These are phyloP conservation scores for Elsinoe necatrix DNA, from an alignment of 2,329 filamentous ascomycete species.

Conservation along the genomic window DNA sequence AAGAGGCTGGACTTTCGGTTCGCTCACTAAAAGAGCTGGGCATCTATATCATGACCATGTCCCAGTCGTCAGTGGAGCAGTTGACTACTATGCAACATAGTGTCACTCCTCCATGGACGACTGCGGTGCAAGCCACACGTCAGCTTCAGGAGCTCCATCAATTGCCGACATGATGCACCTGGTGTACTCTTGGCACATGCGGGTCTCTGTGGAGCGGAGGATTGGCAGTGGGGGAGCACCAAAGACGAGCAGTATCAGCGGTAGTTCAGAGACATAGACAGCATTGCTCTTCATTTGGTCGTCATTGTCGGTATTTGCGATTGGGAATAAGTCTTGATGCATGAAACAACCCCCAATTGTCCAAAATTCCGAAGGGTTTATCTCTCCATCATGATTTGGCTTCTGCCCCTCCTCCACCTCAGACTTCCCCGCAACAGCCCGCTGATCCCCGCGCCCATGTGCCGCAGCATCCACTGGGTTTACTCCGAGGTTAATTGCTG, in stretches of 20 bases:
- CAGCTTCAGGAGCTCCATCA: too few relatives aligned
- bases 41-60: not conserved
- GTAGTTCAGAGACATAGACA: too few relatives aligned
- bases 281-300: too few relatives aligned
- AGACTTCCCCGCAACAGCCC: not conserved
- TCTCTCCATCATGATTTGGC: not conserved
- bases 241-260: not conserved
- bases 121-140: too few relatives aligned
- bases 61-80: not conserved
- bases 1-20: slow-evolving; percentile 35
- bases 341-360: not conserved
- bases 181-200: not conserved
- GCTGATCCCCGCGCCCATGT: not conserved
- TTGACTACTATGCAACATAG: too few relatives aligned
- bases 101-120: too few relatives aligned
- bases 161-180: not conserved
- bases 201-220: not conserved
- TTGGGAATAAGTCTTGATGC: not conserved
- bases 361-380: not conserved
- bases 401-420: not conserved
- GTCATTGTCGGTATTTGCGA: too few relatives aligned
- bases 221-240: not conserved
- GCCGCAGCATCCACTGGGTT: not conserved
- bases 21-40: slow-evolving; percentile 17
- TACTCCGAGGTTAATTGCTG: not conserved